Evolutionary conservation across 352 stramenopile genomes (phyloP).

Genomic region (Blastocystis sp.): DNA sequence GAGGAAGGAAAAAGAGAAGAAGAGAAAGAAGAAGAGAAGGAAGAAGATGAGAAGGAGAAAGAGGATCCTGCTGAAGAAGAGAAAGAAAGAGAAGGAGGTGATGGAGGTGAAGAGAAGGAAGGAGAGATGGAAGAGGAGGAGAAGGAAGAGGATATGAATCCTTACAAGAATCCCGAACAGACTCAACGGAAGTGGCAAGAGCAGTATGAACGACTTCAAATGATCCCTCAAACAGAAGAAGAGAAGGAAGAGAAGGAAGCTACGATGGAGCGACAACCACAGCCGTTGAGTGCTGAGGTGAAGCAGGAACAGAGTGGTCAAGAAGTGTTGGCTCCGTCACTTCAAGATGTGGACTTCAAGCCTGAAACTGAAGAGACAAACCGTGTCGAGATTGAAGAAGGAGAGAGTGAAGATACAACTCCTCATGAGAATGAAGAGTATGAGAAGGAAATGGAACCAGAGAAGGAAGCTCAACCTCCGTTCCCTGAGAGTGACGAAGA

Average conservation of each 20-base stretch:
- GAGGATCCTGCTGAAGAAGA: constrained; percentile 66
- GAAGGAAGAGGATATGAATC: constrained; percentile 65
- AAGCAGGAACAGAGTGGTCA: constrained; percentile 66
- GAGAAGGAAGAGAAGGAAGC: constrained; percentile 70
- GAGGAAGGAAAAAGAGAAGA: constrained; percentile 64
- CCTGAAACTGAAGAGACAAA: constrained; percentile 54
- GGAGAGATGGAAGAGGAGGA: constrained; percentile 71
- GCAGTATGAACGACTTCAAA: constrained; percentile 80
- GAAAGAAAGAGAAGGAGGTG: constrained; percentile 69
- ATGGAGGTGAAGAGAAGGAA: constrained; percentile 69
- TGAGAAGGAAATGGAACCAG: constrained; percentile 59
- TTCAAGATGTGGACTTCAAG: constrained; percentile 43
- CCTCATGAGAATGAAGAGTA: constrained; percentile 60
- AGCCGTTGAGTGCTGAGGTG: constrained; percentile 72
- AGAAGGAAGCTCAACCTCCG: not conserved
- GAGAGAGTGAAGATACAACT: constrained; percentile 56
- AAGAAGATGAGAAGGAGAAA: constrained; percentile 60
- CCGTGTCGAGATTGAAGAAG: constrained; percentile 62
- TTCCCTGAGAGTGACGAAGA: constrained; percentile 50
- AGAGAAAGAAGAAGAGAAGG: constrained; percentile 64
- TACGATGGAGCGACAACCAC: constrained; percentile 71
- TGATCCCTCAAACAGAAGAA: constrained; percentile 70
- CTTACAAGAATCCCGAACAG: constrained; percentile 73
- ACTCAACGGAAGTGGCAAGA: constrained; percentile 69
- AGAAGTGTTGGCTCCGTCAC: constrained; percentile 7